These are phyloP conservation scores for Agrocybe praecox DNA, from an alignment of 768 basidiomycete genomes.

Conservation along the genomic window DNA sequence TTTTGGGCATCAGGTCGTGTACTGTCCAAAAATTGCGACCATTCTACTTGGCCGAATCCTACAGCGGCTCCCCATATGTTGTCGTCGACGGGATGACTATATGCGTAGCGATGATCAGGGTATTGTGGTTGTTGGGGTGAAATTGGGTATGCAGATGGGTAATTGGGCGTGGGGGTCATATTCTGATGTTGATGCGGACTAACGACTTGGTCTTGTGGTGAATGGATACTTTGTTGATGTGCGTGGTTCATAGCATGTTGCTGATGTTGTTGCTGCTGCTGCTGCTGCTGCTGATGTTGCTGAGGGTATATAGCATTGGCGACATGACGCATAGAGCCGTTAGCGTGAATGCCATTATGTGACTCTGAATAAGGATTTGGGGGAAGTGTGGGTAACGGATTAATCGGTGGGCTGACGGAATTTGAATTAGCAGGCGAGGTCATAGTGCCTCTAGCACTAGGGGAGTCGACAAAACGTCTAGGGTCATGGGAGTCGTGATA, in stretches of 20 bases:
- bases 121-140: conserved; percentile 25
- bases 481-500: conserved; percentile 70
- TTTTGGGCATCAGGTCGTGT: conserved; percentile 47
- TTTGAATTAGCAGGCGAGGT: conserved; percentile 62
- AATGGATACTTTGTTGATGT: conserved; percentile 23
- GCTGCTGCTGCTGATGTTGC: conserved; percentile 1
- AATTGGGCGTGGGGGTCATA: conserved; percentile 17
- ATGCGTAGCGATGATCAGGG: conserved; percentile 42
- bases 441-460: conserved; percentile 43
- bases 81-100: conserved; percentile 61
- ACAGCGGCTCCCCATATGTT: conserved; percentile 77
- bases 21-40: conserved; percentile 65
- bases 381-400: conserved; percentile 35
- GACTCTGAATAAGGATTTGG: conserved; percentile 39
- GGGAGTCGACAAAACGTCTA: conserved; percentile 51
- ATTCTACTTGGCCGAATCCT: conserved; percentile 78
- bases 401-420: conserved; percentile 59
- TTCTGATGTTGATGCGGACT: conserved; percentile 1
- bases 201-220: conserved; percentile 28
- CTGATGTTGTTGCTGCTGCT: conserved; percentile 1
- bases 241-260: conserved; percentile 14
- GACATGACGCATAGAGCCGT: conserved; percentile 24
- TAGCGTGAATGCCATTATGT: conserved; percentile 25
- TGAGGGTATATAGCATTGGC: conserved; percentile 16
- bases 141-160: conserved; percentile 16